Evolutionary conservation across 2,329 filamentous ascomycete genomes (phyloP).

Genomic region (Aspergillus brasiliensis): DNA sequence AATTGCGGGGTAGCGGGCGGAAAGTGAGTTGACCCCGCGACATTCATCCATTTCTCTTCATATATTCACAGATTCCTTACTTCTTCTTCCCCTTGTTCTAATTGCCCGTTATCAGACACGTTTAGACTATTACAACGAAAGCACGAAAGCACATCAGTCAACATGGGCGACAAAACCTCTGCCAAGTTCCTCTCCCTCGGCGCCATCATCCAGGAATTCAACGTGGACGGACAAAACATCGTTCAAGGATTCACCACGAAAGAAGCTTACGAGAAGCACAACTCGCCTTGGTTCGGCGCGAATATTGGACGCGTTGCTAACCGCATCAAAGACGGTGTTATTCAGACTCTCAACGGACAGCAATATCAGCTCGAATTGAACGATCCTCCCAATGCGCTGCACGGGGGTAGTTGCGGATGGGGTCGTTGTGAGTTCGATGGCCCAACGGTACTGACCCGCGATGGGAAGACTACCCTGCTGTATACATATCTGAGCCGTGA

Average conservation of each 20-base stretch:
- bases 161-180: conserved; percentile 15
- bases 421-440: conserved; percentile 39
- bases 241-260: conserved; percentile 81
- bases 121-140: neutral
- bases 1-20: conserved; percentile 8
- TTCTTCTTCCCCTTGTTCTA: conserved; percentile 1
- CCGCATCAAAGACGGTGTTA: conserved; percentile 71
- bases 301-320: conserved; percentile 87
- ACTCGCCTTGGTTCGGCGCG: conserved; percentile 82
- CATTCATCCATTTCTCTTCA: too few species aligned
- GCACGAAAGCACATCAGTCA: neutral
- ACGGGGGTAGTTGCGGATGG: conserved; percentile 74
- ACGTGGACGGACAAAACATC: conserved; percentile 77
- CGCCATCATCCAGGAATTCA: conserved; percentile 67
- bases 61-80: neutral
- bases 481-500: conserved; percentile 71
- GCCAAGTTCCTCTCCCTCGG: conserved; percentile 48
- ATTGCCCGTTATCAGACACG: neutral
- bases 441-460: conserved; percentile 58
- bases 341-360: conserved; percentile 71
- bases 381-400: conserved; percentile 74
- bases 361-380: conserved; percentile 73
- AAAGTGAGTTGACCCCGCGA: neutral
- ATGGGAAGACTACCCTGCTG: conserved; percentile 67
- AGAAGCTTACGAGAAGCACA: conserved; percentile 73